Evolutionary conservation across 805 yeast species (phyloP).

Genomic region (Komagataella pastoris): DNA sequence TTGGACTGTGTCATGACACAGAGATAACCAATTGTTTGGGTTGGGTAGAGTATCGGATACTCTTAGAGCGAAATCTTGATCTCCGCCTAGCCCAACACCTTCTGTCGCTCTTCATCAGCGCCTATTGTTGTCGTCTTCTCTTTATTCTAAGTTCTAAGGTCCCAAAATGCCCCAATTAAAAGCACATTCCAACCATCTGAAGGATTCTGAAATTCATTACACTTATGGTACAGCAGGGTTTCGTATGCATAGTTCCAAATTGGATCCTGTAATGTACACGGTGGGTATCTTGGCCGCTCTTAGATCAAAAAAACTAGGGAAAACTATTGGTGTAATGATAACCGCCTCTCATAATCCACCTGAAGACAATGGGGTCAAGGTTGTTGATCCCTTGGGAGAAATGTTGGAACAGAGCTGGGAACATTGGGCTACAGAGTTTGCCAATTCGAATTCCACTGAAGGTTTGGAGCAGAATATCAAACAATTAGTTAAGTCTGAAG

Average conservation of each 20-base stretch:
- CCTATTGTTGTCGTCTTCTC: background rate
- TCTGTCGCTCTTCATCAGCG: background rate
- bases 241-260: constrained; percentile 52
- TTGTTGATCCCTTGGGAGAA: constrained; percentile 88
- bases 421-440: constrained; percentile 59
- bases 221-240: constrained; percentile 96
- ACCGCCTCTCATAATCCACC: constrained; percentile 96
- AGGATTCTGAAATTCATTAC: background rate
- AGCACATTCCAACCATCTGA: background rate
- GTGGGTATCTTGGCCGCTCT: constrained; percentile 75
- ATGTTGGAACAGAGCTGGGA: constrained; percentile 88
- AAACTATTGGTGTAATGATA: constrained; percentile 87
- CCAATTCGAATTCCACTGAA: constrained; percentile 45
- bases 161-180: background rate
- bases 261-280: constrained; percentile 75
- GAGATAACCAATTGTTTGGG: constrained; percentile 1
- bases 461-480: constrained; percentile 26
- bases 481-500: constrained; percentile 22
- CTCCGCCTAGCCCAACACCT: background rate
- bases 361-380: constrained; percentile 78
- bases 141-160: too few species aligned
- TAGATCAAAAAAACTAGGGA: constrained; percentile 64
- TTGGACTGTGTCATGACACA: background rate
- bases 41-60: background rate
- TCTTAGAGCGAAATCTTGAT: background rate